Percentiles rank a stretch among this genome's conserved stretches.
Conservation (phyloP, 176 grass and related monocot species). For the Phoenix roebelenii region DNA sequence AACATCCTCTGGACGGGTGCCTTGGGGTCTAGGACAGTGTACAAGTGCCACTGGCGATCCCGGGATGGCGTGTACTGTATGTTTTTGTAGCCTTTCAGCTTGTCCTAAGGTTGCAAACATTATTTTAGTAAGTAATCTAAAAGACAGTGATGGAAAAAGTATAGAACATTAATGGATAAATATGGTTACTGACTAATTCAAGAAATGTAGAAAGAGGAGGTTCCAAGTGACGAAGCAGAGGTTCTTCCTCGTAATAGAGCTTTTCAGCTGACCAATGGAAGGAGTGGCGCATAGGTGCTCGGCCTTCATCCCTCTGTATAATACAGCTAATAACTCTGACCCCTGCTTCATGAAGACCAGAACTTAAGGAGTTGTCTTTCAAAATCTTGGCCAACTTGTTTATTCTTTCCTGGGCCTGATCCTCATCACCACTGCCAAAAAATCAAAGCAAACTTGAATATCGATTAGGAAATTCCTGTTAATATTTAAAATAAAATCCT, state of each 20-base stretch:
- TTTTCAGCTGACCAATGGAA: slow-evolving; percentile 85
- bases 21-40: slow-evolving; percentile 64
- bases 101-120: slow-evolving; percentile 40
- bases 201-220: slow-evolving; percentile 92
- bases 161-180: slow-evolving; percentile 3
- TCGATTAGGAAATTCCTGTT: slow-evolving; percentile 10
- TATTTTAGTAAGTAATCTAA: too few species aligned
- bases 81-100: slow-evolving; percentile 77
- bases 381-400: slow-evolving; percentile 91
- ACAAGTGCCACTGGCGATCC: slow-evolving; percentile 96
- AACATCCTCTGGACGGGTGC: slow-evolving; percentile 74
- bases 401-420: slow-evolving; percentile 97
- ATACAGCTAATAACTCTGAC: slow-evolving; percentile 83
- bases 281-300: slow-evolving; percentile 90
- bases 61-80: slow-evolving; percentile 90
- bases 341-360: slow-evolving; percentile 59
- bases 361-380: slow-evolving; percentile 68
- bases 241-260: slow-evolving; percentile 86
- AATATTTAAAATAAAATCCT: too few species aligned
- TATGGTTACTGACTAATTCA: slow-evolving; percentile 61
- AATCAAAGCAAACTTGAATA: background rate
- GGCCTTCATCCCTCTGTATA: slow-evolving; percentile 98
- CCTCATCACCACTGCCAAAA: slow-evolving; percentile 87
- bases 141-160: too few species aligned
- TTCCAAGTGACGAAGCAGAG: slow-evolving; percentile 90